Percentiles rank a stretch among this genome's conserved stretches.
Conservation (phyloP, 176 grass and related monocot species). For the Poa pratensis region DNA sequence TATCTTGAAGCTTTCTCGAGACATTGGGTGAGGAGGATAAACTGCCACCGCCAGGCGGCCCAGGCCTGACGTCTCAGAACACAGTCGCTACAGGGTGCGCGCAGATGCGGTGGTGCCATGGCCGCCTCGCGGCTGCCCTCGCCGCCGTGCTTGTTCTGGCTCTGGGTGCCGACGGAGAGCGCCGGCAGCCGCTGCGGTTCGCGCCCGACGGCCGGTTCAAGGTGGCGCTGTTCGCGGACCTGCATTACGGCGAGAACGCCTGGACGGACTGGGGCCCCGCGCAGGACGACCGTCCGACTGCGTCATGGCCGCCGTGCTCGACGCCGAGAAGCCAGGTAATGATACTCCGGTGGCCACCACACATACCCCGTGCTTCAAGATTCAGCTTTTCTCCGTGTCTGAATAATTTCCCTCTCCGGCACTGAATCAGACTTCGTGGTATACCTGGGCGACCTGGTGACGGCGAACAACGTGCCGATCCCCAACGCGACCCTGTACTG, state of each 20-base stretch:
- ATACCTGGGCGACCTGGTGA: constrained; percentile 90
- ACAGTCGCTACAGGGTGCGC: not conserved
- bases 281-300: constrained; percentile 74
- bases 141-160: constrained; percentile 17
- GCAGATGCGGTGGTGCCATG: constrained; percentile 36
- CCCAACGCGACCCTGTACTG: constrained; percentile 84
- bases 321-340: constrained; percentile 60
- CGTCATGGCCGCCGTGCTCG: constrained; percentile 80
- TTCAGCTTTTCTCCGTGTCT: not conserved
- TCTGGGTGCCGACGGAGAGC: not conserved
- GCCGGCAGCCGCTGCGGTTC: constrained; percentile 48
- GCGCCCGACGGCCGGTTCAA: constrained; percentile 43
- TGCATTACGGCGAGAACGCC: constrained; percentile 91
- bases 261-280: constrained; percentile 85
- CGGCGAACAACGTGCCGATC: constrained; percentile 83
- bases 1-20: not conserved
- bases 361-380: not conserved
- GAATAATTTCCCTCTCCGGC: too few species aligned
- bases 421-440: constrained; percentile 72
- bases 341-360: too few species aligned
- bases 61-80: too few species aligned
- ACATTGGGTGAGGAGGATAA: not conserved
- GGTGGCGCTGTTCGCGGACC: constrained; percentile 83
- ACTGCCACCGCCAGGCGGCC: not conserved
- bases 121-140: not conserved